Evolutionary conservation across 257 asterid species (phyloP), one percentile per base, ranked within the genome.

Genomic region (Paraleonurus japonicus): DNA sequence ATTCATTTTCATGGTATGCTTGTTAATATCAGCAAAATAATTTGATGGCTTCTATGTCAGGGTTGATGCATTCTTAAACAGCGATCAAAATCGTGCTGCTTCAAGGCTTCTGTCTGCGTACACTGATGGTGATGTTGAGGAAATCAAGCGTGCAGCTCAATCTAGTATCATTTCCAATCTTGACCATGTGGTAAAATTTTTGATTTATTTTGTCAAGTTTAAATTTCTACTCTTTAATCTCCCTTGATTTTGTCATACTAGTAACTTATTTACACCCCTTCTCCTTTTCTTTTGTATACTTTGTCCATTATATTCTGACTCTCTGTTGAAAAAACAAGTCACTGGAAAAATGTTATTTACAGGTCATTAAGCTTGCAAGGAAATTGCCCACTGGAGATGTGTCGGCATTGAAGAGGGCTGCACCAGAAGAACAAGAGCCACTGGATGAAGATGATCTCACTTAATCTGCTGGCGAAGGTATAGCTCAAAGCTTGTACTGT

Each of bases 401-500:
- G 0, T 80, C 83, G 13, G 77, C 81, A 5, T 74, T 89, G 53
- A 92, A 85, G 84, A 80, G 68, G 66, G 88, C 80, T 10, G 79
- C 78, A 28, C 13, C 64, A n/a, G 86, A 79, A 35, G 89, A 80
- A 9, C 76, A 78, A 50, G 96, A 89, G 20, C 85, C 79, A 50
- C 59, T 92, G 33, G 99, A 95, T 73, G 98, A 95, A 80, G 96
- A 92, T 74, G 99, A 95, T 75, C 98, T 95, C 32, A 89, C 99
- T 64, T 95, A 82, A 41, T 26, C 75, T 24, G 39, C 41, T 10
- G n/a, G n/a, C n/a, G n/a, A 6, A 9, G 23, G 20, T 55, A 43
- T 43, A 81, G 51, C 73, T 43, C 11, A 73, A 61, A 68, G 26
- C 47, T 7, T 22, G 67, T 37, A 7, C 67, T 67, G 54, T 68